Percentiles rank a stretch among this genome's conserved stretches.
phyloP scores from a whole-genome alignment of 1,139 yeast genomes.

The Candida mesenterica region DNA sequence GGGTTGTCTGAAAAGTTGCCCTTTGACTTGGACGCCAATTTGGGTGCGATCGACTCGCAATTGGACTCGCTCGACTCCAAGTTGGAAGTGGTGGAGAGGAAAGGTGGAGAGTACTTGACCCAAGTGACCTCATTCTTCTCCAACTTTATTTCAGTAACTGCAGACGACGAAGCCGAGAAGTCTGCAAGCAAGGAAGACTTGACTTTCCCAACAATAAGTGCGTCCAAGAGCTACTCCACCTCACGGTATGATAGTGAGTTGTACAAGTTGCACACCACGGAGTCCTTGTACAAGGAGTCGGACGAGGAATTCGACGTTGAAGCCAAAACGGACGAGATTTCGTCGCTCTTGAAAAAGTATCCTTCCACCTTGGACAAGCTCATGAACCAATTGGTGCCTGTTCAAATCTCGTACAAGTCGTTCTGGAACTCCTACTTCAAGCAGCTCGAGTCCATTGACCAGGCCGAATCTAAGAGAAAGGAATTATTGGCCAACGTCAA shows the following conservation, averaged over 20 bases:
- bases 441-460: constrained; percentile 52
- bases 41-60: constrained; percentile 60
- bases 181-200: constrained; percentile 14
- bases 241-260: constrained; percentile 43
- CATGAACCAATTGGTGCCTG: constrained; percentile 70
- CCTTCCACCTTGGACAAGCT: constrained; percentile 52
- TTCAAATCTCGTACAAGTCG: constrained; percentile 50
- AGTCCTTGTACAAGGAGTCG: constrained; percentile 17
- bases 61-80: constrained; percentile 67
- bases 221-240: constrained; percentile 35
- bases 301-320: constrained; percentile 44
- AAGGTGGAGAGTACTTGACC: constrained; percentile 58
- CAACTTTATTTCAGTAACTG: constrained; percentile 46
- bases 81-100: constrained; percentile 63
- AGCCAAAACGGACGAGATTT: constrained; percentile 51
- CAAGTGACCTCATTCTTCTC: constrained; percentile 60
- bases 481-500: constrained; percentile 47
- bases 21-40: constrained; percentile 12
- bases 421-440: constrained; percentile 80
- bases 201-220: constrained; percentile 21
- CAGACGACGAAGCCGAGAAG: constrained; percentile 15
- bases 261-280: constrained; percentile 39
- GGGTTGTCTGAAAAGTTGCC: constrained; percentile 5
- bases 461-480: constrained; percentile 67
- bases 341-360: constrained; percentile 46